Evolutionary conservation across 2,329 filamentous ascomycete species (phyloP).

Genomic region (Fusarium liriodendri): DNA sequence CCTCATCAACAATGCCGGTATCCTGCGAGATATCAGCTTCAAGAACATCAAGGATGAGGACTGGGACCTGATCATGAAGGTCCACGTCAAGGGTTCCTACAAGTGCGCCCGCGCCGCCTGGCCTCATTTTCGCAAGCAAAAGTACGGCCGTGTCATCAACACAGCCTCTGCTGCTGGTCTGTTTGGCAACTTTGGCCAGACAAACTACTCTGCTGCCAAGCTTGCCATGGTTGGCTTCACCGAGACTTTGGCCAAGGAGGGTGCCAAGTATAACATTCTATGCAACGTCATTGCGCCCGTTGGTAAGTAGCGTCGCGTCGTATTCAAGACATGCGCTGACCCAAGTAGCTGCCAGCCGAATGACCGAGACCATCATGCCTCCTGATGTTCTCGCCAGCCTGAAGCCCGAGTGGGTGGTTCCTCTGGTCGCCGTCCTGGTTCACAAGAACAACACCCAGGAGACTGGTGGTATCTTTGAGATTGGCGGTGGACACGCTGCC

Average conservation of each 20-base stretch:
- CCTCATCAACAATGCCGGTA: slow-evolving; percentile 97
- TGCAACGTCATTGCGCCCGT: slow-evolving; percentile 96
- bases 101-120: slow-evolving; percentile 95
- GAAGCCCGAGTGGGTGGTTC: slow-evolving; percentile 95
- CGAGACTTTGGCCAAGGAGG: slow-evolving; percentile 97
- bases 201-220: slow-evolving; percentile 98
- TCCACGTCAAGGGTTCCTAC: slow-evolving; percentile 94
- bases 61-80: slow-evolving; percentile 94
- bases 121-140: slow-evolving; percentile 98
- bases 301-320: slow-evolving; percentile 47
- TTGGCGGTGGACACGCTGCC: slow-evolving; percentile 89
- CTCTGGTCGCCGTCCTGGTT: slow-evolving; percentile 87
- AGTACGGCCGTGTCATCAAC: slow-evolving; percentile 97
- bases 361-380: slow-evolving; percentile 96
- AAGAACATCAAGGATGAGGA: slow-evolving; percentile 98
- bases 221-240: slow-evolving; percentile 96
- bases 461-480: slow-evolving; percentile 92
- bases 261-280: slow-evolving; percentile 96
- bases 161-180: slow-evolving; percentile 95
- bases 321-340: slow-evolving; percentile 20
- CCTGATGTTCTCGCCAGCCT: slow-evolving; percentile 88
- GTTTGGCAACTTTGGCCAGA: slow-evolving; percentile 95
- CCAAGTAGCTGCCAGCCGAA: slow-evolving; percentile 81
- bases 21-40: slow-evolving; percentile 94
- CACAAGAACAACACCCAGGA: slow-evolving; percentile 87